A percentile compares a stretch with the other conserved stretches of the same genome.
Evolutionary conservation across 169 alveolate genomes (phyloP).

Genomic region (Toxoplasma gondii): DNA sequence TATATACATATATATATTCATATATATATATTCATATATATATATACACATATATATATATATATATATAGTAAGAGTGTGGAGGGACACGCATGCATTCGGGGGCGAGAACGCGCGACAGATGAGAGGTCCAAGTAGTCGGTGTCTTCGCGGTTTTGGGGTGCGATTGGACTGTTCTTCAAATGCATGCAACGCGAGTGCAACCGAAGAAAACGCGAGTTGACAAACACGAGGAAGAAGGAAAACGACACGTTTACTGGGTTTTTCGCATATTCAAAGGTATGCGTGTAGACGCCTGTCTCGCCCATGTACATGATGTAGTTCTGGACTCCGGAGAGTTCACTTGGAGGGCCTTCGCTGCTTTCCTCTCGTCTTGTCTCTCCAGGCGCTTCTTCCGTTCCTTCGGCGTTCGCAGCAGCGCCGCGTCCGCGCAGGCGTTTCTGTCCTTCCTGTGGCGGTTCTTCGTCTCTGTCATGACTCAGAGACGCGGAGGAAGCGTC

Average conservation of each 20-base stretch:
- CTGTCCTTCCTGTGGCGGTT: too few species aligned
- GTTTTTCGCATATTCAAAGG: constrained; percentile 55
- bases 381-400: too few species aligned
- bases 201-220: neutral
- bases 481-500: neutral
- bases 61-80: neutral
- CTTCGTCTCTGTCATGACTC: neutral
- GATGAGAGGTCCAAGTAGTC: too few species aligned
- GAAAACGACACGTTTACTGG: neutral
- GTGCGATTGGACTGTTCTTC: too few species aligned
- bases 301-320: constrained; percentile 71
- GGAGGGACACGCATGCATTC: too few species aligned
- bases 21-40: neutral
- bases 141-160: too few species aligned
- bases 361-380: neutral
- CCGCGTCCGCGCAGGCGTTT: too few species aligned
- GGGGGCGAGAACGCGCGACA: too few species aligned
- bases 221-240: neutral
- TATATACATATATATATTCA: neutral
- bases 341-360: neutral
- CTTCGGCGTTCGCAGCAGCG: neutral
- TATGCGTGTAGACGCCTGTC: constrained; percentile 53
- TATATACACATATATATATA: neutral
- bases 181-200: too few species aligned
- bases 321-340: constrained; percentile 30